Evolutionary conservation across 805 yeast species (phyloP).

Genomic region (Teunomyces pallodes): DNA sequence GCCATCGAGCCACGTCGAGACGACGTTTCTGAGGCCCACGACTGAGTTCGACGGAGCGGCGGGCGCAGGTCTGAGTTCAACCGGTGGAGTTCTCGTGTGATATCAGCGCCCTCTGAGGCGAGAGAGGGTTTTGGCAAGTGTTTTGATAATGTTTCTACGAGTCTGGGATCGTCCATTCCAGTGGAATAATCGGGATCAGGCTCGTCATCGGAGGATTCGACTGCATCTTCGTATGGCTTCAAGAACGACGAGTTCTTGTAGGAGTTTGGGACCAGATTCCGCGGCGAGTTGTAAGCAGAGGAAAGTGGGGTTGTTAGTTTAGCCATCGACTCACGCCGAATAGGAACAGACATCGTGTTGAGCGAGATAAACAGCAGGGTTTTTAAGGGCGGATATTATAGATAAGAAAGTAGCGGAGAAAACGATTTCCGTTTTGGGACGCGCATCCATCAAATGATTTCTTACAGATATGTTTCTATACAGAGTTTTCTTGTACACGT

Average conservation of each 20-base stretch:
- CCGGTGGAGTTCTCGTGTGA: slow-evolving; percentile 47
- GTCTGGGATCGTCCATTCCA: slow-evolving; percentile 30
- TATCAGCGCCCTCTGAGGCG: slow-evolving; percentile 49
- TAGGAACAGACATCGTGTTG: neutral
- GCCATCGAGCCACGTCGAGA: slow-evolving; percentile 62
- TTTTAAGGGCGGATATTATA: neutral
- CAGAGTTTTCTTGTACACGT: too few species aligned
- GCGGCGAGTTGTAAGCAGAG: slow-evolving; percentile 12
- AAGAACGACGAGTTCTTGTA: neutral
- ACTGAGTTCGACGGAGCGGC: slow-evolving; percentile 10
- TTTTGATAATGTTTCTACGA: slow-evolving; percentile 30
- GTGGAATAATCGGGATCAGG: slow-evolving; percentile 12
- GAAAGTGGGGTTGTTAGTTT: slow-evolving; percentile 18
- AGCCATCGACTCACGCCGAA: slow-evolving; percentile 29
- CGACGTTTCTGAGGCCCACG: slow-evolving; percentile 18
- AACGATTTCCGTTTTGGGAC: neutral
- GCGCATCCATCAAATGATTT: too few species aligned
- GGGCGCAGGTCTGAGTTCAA: slow-evolving; percentile 7
- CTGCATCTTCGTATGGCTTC: slow-evolving; percentile 1
- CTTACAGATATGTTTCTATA: too few species aligned
- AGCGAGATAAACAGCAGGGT: neutral
- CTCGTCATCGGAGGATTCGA: slow-evolving; percentile 7
- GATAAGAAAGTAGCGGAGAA: neutral
- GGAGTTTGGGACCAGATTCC: slow-evolving; percentile 21
- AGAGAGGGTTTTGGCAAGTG: slow-evolving; percentile 39